Percentiles rank a stretch among this genome's conserved stretches.
These are phyloP conservation scores for Alternaria brassicicola DNA, from an alignment of 2,329 filamentous ascomycete species.

Conservation along the genomic window DNA sequence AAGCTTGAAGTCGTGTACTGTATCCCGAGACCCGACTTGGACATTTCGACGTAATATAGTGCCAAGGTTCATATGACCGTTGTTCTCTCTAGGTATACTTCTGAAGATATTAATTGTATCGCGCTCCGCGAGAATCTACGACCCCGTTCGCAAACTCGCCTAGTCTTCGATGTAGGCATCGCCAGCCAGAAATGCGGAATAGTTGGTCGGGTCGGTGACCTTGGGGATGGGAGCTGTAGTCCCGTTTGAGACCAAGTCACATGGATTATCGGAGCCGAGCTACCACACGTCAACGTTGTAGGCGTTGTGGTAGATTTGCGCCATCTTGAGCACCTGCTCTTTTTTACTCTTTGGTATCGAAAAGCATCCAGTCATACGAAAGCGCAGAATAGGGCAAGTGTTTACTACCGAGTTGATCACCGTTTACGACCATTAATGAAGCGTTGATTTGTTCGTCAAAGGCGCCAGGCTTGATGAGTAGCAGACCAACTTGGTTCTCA, in stretches of 20 bases:
- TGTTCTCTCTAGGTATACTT: neutral
- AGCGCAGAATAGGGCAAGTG: neutral
- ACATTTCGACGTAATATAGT: neutral
- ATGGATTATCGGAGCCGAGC: neutral
- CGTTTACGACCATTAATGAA: neutral
- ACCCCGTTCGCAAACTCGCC: neutral
- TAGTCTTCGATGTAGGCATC: neutral
- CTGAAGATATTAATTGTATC: neutral
- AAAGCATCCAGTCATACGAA: neutral
- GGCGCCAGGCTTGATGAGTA: neutral
- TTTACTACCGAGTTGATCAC: neutral
- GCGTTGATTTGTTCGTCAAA: neutral
- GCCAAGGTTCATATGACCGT: neutral
- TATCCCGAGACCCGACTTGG: fast-evolving
- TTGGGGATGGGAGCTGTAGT: neutral
- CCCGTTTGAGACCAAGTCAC: neutral
- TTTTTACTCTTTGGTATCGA: neutral
- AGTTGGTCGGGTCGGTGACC: neutral
- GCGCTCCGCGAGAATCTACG: neutral
- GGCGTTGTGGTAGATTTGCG: neutral
- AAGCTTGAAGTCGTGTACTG: neutral
- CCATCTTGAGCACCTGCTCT: neutral
- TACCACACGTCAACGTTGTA: neutral
- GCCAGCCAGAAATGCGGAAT: neutral
- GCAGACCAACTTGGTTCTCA: neutral